These are phyloP conservation scores for Clausena lansium DNA, from an alignment of 345 rosid species.

Conservation along the genomic window DNA sequence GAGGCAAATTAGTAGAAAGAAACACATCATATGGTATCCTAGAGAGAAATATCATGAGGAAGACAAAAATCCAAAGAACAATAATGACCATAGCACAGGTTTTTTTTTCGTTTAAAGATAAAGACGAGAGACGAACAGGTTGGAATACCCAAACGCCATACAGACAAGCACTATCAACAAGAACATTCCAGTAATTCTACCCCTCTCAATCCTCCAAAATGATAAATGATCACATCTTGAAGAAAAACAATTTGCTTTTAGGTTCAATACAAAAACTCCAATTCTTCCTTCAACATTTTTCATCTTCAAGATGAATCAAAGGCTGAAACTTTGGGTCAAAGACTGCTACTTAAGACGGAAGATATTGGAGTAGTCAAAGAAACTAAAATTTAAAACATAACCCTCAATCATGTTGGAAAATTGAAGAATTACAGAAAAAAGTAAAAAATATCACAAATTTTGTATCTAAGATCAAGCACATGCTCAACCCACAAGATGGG, in stretches of 20 bases:
- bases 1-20: neutral
- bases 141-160: neutral
- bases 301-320: neutral
- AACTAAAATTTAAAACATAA: slow-evolving; percentile 1
- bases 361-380: neutral
- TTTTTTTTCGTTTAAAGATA: no score
- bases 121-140: neutral
- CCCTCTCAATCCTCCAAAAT: neutral
- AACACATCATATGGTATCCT: neutral
- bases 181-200: neutral
- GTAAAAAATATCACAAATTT: no score
- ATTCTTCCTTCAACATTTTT: neutral
- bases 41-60: neutral
- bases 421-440: neutral
- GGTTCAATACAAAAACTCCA: neutral
- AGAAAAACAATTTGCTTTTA: neutral
- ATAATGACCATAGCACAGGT: neutral
- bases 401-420: neutral
- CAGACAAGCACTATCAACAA: neutral
- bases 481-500: neutral
- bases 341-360: neutral
- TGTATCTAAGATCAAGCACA: neutral
- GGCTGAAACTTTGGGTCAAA: neutral
- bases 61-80: neutral
- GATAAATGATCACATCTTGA: neutral